Conservation (phyloP, 331 rosid genomes). For the Spiraea crenata region DNA sequence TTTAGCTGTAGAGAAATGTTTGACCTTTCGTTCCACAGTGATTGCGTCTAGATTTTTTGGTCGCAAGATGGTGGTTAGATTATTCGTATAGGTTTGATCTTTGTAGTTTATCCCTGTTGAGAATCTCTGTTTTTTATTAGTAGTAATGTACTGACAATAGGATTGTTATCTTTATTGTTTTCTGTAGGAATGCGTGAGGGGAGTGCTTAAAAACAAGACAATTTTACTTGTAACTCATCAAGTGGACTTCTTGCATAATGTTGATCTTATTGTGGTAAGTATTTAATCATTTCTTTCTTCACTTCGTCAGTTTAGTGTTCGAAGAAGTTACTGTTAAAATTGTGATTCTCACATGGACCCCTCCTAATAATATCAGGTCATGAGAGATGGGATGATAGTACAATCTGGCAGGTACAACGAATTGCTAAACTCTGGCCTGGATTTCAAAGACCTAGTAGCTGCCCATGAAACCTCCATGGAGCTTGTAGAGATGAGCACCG, state of each 20-base stretch:
- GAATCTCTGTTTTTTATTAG: background rate
- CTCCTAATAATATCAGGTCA: constrained; percentile 44
- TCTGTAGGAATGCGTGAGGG: constrained; percentile 82
- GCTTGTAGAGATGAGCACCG: constrained; percentile 59
- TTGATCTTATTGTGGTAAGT: constrained; percentile 68
- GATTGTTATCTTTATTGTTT: constrained; percentile 5
- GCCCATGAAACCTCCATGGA: constrained; percentile 93
- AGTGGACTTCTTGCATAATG: constrained; percentile 89
- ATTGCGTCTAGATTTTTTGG: background rate
- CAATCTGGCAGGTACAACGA: constrained; percentile 76
- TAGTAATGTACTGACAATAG: too few species aligned
- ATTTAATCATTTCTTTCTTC: too few species aligned
- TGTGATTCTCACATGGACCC: background rate
- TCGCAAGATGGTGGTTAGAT: background rate
- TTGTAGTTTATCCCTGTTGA: background rate
- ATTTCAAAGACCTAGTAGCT: constrained; percentile 69
- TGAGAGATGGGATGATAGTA: constrained; percentile 74
- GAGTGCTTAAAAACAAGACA: constrained; percentile 70
- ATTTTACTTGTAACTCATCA: constrained; percentile 83
- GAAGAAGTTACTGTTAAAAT: background rate
- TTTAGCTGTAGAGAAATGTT: constrained; percentile 4
- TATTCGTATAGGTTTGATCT: background rate
- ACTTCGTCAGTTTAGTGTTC: background rate
- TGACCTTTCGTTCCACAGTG: background rate
- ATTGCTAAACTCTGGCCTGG: constrained; percentile 54